Base-by-base conservation (phyloP, 495 filamentous ascomycete genomes). In the Stereocaulon alpinum region DNA sequence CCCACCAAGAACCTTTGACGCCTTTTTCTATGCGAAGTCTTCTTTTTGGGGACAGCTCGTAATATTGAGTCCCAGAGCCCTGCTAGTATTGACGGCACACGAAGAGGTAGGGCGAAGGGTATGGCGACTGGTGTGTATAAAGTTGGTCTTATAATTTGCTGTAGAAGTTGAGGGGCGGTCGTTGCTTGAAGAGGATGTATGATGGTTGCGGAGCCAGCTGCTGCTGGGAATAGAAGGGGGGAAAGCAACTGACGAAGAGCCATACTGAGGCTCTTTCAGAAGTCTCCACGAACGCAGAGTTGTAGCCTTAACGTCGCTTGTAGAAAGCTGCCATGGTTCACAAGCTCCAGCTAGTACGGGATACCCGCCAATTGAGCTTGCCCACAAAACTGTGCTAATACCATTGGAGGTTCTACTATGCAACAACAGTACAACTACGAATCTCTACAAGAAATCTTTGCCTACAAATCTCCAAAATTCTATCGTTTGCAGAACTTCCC, bases 11-110 rank as follows among this genome's bases (percentile, higher is more conserved):
- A 89, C 65, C 94, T 81, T 66, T 89, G 85, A 62, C 93, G 85
- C 76, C 88, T 95, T 79, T 95, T 96, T 79, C 88, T 89, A 72
- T 99, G 87, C 27, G 92, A 95, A 11, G 91, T 95, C 82, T 97
- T 99, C 75, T 96, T 97, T 80, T 99, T 99, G 11, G 93, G 93
- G 6, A 96, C 93, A 4, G 93, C 93, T 62, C 84, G 84, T 40
- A 99, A 83, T 41, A 97, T 81, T 2, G 86, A 89, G 61, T 96
- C 94, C 88, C 92, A 97, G 61, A 99, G 79, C 41, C 84, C 87
- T 48, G 80, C 79, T 18, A 94, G 70, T 4, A 93, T 64, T 10
- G 74, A 76, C 1, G 83, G 80, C 14, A 84, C 63, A 34, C 50
- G 45, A n/a, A 63, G 52, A 6, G 29, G 52, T 34, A 56, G 42